A percentile compares a stretch with the other conserved stretches of the same genome.
These are phyloP conservation scores for Penicillium longicatenatum DNA, from an alignment of 495 filamentous ascomycete genomes.

Conservation along the genomic window DNA sequence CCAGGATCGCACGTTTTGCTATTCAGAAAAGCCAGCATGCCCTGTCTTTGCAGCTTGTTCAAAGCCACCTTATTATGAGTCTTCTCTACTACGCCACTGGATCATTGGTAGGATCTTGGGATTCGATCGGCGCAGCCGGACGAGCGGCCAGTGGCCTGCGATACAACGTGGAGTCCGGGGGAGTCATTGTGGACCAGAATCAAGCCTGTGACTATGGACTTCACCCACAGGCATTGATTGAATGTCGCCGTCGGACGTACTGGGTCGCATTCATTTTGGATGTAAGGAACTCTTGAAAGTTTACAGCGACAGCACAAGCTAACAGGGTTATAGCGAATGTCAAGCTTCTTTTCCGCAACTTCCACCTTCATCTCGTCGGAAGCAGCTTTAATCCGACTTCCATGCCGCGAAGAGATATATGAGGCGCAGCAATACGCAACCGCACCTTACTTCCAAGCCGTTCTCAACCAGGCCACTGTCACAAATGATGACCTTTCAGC, in stretches of 20 bases:
- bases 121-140: slow-evolving; percentile 60
- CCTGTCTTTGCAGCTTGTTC: slow-evolving; percentile 61
- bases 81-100: slow-evolving; percentile 65
- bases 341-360: slow-evolving; percentile 54
- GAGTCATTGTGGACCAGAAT: slow-evolving; percentile 46
- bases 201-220: slow-evolving; percentile 57
- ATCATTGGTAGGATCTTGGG: slow-evolving; percentile 55
- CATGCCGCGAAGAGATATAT: slow-evolving; percentile 58
- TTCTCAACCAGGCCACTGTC: slow-evolving; percentile 34
- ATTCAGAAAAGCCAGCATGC: slow-evolving; percentile 50
- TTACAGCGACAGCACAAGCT: slow-evolving; percentile 12
- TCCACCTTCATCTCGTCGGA: slow-evolving; percentile 47
- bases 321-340: slow-evolving; percentile 48
- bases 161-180: slow-evolving; percentile 62
- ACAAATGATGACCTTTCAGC: slow-evolving; percentile 33
- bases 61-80: slow-evolving; percentile 62
- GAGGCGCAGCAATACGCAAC: slow-evolving; percentile 54
- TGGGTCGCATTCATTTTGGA: slow-evolving; percentile 68
- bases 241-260: slow-evolving; percentile 67
- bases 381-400: slow-evolving; percentile 63
- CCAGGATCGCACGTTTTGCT: slow-evolving; percentile 60
- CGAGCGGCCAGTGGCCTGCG: slow-evolving; percentile 58
- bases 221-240: slow-evolving; percentile 57
- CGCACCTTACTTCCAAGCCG: slow-evolving; percentile 59
- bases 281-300: slow-evolving; percentile 33